A percentile compares a stretch with the other conserved stretches of the same genome.
Conservation (phyloP, 2,329 filamentous ascomycete genomes). For the Ramichloridium luteum region DNA sequence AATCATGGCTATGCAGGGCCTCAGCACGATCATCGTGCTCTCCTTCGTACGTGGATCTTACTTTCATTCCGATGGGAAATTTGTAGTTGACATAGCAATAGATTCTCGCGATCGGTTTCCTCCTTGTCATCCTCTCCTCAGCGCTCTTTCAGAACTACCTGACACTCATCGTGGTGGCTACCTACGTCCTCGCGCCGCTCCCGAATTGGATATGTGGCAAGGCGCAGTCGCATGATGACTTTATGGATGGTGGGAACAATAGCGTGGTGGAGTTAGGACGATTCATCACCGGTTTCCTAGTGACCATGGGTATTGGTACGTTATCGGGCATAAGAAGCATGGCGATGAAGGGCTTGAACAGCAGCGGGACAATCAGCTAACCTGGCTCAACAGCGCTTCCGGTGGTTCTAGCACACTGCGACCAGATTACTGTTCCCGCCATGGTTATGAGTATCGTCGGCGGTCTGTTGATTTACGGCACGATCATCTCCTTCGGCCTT, state of each 20-base stretch:
- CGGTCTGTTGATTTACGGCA: constrained; percentile 89
- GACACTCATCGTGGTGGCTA: constrained; percentile 86
- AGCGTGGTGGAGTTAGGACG: constrained; percentile 85
- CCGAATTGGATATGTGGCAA: constrained; percentile 93
- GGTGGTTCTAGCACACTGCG: constrained; percentile 73
- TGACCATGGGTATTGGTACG: constrained; percentile 94
- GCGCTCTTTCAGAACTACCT: constrained; percentile 92
- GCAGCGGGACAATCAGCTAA: no score
- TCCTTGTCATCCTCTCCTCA: constrained; percentile 95
- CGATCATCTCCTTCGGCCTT: constrained; percentile 94
- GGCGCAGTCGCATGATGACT: constrained; percentile 87
- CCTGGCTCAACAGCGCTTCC: constrained; percentile 65
- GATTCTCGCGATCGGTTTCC: constrained; percentile 94
- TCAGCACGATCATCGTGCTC: constrained; percentile 97
- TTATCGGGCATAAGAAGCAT: constrained; percentile 21
- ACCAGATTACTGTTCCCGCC: constrained; percentile 67
- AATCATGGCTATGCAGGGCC: constrained; percentile 60
- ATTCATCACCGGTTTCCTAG: constrained; percentile 89
- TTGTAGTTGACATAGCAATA: constrained; percentile 23
- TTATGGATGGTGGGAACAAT: constrained; percentile 73
- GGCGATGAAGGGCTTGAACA: neutral
- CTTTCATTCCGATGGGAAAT: neutral
- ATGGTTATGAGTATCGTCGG: constrained; percentile 94
- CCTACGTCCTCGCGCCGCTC: constrained; percentile 83
- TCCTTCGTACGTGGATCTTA: constrained; percentile 59